Base-by-base conservation (phyloP, 805 yeast species). In the Cyberlindnera nakhonratchasimensis region DNA sequence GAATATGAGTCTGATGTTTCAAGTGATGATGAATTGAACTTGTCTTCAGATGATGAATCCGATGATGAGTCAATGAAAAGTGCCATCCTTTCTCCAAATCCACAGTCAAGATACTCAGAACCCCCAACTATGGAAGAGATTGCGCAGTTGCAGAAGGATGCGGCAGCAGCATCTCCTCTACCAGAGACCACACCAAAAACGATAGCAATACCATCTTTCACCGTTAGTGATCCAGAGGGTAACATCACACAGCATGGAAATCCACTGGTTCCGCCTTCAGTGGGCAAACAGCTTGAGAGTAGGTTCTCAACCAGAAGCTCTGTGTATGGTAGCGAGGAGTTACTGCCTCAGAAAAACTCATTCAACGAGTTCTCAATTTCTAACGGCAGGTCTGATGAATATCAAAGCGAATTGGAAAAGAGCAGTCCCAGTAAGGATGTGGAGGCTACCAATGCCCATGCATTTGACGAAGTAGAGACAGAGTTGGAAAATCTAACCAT, bases 1-100 rank as follows among this genome's bases (percentile, higher is more conserved):
- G 21, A 34, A 6, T 22, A 14, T 8, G 34, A 12, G 8, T 48
- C 43, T 21, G 40, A 45, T n/a, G 51, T 40, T n/a, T 40, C 47
- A 17, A 39, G 40, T 22, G 42, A 43, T 16, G 51, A 45, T n/a
- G 51, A 47, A 20, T 12, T 44, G 29, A 47, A 47, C 31, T 26
- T 44, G 14, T 44, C 51, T 11, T 33, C 40, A 5, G 38, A 38
- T 5, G 46, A 45, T 26, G 51, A 34, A 17, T 46, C 47, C 7
- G 55, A 51, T 23, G 43, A 33, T 18, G 53, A 51, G 23, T 50
- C 58, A 1, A 42, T 52, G 33, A 40, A 43, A 24, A 50, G 54
- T 41, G 42, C 44, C 13, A 40, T 52, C 6, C 37, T 47, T 9
- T 47, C 52, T 4, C 50, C 52, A 31, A 29, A 38, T 18, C 35